Base-by-base conservation (phyloP, 495 filamentous ascomycete species). In the Xylaria sp. region DNA sequence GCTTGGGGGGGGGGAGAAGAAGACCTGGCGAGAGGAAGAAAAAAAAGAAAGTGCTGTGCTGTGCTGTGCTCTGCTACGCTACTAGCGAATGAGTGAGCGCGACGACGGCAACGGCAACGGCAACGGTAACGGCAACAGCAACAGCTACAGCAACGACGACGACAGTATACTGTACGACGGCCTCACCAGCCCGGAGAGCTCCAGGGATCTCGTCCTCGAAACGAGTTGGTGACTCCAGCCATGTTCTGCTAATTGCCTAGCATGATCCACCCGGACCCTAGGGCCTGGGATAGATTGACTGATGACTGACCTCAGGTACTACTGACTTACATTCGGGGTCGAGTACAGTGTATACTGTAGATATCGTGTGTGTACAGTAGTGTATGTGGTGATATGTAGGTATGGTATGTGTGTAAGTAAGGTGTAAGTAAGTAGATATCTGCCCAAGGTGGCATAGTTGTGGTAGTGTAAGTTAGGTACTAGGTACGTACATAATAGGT, bases 201-300 rank as follows among this genome's bases (percentile, higher is more conserved):
- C 37, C 59, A 61, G 50, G 21, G 59, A 35, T 53, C 8, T 53
- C 31, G 55, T 33, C 55, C 4, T 26, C 26, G 24, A 46, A 48
- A 26, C 43, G 48, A 55, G 35, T n/a, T n/a, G 48, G 29, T 21
- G 31, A 40, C 46, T 55, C 21, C 29, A 43, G 43, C 62, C 33
- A 52, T 52, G 17, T 52, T 40, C 63, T 67, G 48, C 5, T 40
- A 21, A 41, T 41, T 66, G 67, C 41, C 55, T 61, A 48, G 67
- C 31, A 43, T 46, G 57, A 43, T 62, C 68, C 68, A 70, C 68
- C 24, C 43, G 14, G 46, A 35, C 41, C 67, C 67, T 35, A 58
- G 46, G 58, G 68, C 48, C 68, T 70, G 68, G 58, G 58, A 70
- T 62, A 46, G 68, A 69, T 61, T 69, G 43, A 57, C 52, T 19